phyloP scores from a whole-genome alignment of 139 green algal species.

The Mychonastes homosphaera region DNA sequence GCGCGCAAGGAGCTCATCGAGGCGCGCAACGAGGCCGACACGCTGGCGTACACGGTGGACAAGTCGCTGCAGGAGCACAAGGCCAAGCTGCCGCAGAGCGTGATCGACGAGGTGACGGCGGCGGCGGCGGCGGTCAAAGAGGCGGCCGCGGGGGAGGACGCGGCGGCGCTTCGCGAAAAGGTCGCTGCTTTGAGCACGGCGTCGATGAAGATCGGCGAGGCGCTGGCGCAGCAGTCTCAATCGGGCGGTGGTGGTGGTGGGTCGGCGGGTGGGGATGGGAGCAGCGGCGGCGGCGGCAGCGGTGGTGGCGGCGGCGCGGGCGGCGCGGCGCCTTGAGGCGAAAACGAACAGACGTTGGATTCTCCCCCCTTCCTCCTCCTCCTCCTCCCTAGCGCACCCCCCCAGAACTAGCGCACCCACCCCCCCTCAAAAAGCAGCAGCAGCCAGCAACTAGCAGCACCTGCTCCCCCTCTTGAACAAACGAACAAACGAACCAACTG shows the following conservation, averaged over 20 bases:
- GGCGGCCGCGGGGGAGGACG: constrained; percentile 41
- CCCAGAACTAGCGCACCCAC: neutral
- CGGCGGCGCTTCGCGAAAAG: constrained; percentile 53
- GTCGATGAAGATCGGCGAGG: constrained; percentile 94
- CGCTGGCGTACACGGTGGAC: constrained; percentile 77
- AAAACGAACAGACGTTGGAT: no score
- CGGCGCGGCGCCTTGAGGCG: neutral
- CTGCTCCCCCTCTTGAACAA: constrained; percentile 20
- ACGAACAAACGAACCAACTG: no score
- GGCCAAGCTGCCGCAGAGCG: constrained; percentile 51
- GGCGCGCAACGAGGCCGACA: constrained; percentile 84
- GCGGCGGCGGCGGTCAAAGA: constrained; percentile 63
- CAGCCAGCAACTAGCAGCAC: neutral
- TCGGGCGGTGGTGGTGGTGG: no score
- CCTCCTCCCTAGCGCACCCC: no score
- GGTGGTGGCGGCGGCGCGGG: neutral
- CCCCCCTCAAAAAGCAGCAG: constrained; percentile 4
- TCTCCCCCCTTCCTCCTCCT: no score
- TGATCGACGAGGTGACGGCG: constrained; percentile 78
- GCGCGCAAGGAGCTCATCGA: constrained; percentile 90
- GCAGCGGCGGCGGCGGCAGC: constrained; percentile 14
- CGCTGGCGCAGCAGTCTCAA: constrained; percentile 51
- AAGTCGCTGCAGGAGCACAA: constrained; percentile 91
- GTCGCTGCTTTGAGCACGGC: constrained; percentile 70
- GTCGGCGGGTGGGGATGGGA: constrained; percentile 13